Base-by-base conservation (phyloP, 352 stramenopile species). In the Phytophthora pini region DNA sequence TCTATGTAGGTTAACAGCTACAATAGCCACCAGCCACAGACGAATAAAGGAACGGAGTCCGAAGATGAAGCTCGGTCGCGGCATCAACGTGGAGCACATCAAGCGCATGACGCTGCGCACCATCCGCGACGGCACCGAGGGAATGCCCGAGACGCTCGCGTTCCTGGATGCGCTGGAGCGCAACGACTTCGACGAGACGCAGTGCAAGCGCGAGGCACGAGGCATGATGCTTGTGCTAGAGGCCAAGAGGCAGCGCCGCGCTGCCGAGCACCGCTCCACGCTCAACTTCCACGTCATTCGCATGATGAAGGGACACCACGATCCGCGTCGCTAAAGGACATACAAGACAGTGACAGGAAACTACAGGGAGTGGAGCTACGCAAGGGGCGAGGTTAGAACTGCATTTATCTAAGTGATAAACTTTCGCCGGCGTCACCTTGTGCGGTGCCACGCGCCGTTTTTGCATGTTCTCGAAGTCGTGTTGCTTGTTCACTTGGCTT, bases 21-120 rank as follows among this genome's bases (percentile, higher is more conserved):
- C 31, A 36, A 36, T 36, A 36, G 31, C 31, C 50, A 17, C 31
- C 43, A 61, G 34, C 59, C 67, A 71, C 56, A 63, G 52, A 70
- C 29, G 17, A 31, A 34, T 34, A 24, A 5, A 43, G 27, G 58
- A 38, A 6, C 39, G 24, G 24, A 26, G 24, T 4, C 24, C 24
- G 47, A n/a, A 32, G 29, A 54, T 94, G 86, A 94, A 92, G 82
- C 81, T 94, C 55, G 68, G 80, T 43, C 87, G 86, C 65, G 82
- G 79, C 56, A 79, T 94, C 55, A 90, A 87, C 56, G 78, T 89
- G 68, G 88, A 94, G 76, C 88, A 96, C 68, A 93, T 96, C 74
- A 94, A 94, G 83, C 87, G 87, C 76, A 96, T 96, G 88, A 96
- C 88, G 71, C 79, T 92, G 79, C 88, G 88, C 66, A 93, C 87